phyloP scores from a whole-genome alignment of 73 alveolate species.

The Paramecium pentaurelia region DNA sequence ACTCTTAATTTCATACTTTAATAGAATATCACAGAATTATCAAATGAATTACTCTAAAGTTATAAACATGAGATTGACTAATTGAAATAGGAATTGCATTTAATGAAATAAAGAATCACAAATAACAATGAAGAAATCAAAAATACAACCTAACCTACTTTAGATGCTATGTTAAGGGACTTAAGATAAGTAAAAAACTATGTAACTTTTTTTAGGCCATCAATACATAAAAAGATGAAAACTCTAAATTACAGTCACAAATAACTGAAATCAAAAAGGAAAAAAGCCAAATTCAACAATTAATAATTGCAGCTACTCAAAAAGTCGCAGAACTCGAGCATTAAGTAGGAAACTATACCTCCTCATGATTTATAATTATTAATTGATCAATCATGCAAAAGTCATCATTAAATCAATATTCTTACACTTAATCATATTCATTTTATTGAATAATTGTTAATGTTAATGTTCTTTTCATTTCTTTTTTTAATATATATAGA shows the following conservation, averaged over 20 bases:
- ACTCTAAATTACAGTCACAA: conserved; percentile 25
- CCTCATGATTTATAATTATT: conserved; percentile 4
- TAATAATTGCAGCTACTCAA: conserved; percentile 33
- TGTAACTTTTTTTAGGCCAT: background rate
- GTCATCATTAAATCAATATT: background rate
- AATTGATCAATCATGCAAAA: background rate
- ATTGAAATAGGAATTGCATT: conserved; percentile 37
- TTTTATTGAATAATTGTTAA: background rate
- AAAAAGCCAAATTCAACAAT: background rate
- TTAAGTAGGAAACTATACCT: conserved; percentile 51
- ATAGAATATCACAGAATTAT: conserved; percentile 31
- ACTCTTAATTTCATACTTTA: background rate
- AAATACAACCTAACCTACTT: conserved; percentile 45
- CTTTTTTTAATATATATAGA: too few species aligned
- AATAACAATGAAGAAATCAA: conserved; percentile 47
- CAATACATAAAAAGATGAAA: conserved; percentile 41
- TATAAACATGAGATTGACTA: conserved; percentile 34
- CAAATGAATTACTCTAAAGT: conserved; percentile 26
- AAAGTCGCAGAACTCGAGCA: conserved; percentile 49
- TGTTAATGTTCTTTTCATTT: background rate
- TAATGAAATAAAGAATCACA: conserved; percentile 33
- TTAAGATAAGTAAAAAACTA: background rate
- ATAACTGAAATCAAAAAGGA: conserved; percentile 39
- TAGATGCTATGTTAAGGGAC: conserved; percentile 50
- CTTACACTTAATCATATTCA: background rate